Conservation (phyloP, 2,329 filamentous ascomycete genomes). For the Nothopassalora personata region DNA sequence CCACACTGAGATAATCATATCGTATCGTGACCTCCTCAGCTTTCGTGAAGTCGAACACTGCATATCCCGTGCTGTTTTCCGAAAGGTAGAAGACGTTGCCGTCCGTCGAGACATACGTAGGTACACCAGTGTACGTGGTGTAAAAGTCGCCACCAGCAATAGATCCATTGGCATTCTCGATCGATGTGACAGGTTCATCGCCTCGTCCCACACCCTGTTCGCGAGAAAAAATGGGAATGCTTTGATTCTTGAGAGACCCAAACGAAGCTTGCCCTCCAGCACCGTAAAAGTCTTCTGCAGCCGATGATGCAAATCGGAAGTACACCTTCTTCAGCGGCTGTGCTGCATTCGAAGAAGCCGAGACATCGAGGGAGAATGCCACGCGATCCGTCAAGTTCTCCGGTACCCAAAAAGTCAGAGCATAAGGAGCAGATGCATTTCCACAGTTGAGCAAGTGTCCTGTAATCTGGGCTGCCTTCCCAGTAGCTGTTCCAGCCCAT, state of each 20-base stretch:
- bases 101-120: conserved; percentile 32
- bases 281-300: conserved; percentile 27
- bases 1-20: conserved; percentile 23
- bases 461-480: conserved; percentile 21
- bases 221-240: conserved; percentile 26
- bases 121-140: conserved; percentile 34
- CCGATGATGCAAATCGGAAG: conserved; percentile 20
- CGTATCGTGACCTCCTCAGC: conserved; percentile 20
- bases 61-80: conserved; percentile 31
- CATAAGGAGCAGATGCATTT: conserved; percentile 15
- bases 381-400: conserved; percentile 15
- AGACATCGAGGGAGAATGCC: conserved; percentile 21
- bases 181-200: conserved; percentile 24
- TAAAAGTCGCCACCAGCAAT: conserved; percentile 30
- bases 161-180: conserved; percentile 22
- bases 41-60: conserved; percentile 31
- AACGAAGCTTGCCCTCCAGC: conserved; percentile 26
- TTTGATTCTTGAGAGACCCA: conserved; percentile 27
- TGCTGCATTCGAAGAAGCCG: conserved; percentile 2
- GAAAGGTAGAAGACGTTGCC: conserved; percentile 30
- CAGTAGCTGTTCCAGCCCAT: conserved; percentile 12
- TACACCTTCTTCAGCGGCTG: conserved; percentile 24
- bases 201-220: conserved; percentile 31
- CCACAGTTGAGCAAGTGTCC: conserved; percentile 21
- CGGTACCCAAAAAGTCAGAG: conserved; percentile 23